These are phyloP conservation scores for Pisolithus tinctorius DNA, from an alignment of 768 basidiomycete species.

Conservation along the genomic window DNA sequence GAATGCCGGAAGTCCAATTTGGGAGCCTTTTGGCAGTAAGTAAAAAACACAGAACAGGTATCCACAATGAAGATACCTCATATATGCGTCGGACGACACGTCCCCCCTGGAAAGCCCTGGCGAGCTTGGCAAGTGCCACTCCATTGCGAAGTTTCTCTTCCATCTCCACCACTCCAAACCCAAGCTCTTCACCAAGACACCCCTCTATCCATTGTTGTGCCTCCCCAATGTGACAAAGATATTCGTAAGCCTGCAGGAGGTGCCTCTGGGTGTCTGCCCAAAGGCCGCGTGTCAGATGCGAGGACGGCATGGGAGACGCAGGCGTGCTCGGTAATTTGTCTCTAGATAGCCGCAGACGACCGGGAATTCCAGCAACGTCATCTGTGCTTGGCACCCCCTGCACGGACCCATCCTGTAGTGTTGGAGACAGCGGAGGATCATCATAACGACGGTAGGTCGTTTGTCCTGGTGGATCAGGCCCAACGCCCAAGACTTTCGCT, in stretches of 20 bases:
- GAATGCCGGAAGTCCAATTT: conserved; percentile 93
- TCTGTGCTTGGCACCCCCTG: conserved; percentile 40
- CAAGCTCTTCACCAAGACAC: conserved; percentile 81
- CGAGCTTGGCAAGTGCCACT: conserved; percentile 88
- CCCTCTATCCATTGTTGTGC: conserved; percentile 98
- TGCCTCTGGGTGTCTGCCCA: conserved; percentile 95
- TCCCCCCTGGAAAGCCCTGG: conserved; percentile 76
- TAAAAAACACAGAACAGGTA: conserved; percentile 3
- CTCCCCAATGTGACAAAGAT: conserved; percentile 96
- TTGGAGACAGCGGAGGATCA: conserved; percentile 21
- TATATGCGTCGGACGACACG: conserved; percentile 81
- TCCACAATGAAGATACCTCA: conserved; percentile 47
- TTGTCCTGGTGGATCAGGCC: conserved; percentile 10
- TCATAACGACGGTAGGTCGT: conserved; percentile 10
- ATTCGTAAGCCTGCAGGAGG: conserved; percentile 94
- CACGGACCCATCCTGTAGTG: conserved; percentile 29
- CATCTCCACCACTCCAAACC: conserved; percentile 92
- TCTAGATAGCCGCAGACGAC: conserved; percentile 68
- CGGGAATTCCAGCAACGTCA: conserved; percentile 75
- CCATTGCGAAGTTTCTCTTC: conserved; percentile 92
- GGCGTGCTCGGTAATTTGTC: conserved; percentile 55
- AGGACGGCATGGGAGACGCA: conserved; percentile 51
- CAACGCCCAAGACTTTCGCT: conserved; percentile 2
- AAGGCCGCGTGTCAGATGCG: conserved; percentile 48
- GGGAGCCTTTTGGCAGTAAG: conserved; percentile 50